Evolutionary conservation across 1,284 basidiomycete species (phyloP), one percentile per base, ranked within the genome.

Genomic region (Apiotrichum montevideense): DNA sequence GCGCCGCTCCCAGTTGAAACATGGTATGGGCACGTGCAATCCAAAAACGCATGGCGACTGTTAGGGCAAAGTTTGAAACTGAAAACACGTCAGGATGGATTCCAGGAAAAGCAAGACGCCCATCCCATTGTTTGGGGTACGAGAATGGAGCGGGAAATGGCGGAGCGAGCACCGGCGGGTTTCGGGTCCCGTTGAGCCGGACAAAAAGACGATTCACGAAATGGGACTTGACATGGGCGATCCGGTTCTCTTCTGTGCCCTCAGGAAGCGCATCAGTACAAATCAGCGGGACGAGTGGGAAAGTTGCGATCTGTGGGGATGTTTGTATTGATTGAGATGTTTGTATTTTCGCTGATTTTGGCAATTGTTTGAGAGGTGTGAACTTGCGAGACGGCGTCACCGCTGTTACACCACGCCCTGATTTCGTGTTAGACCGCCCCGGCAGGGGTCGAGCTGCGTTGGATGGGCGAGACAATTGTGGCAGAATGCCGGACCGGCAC

Each of bases 21-120:
- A 55, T 32, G n/a, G 62, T 61, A 42, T 69, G 64, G 3, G 68
- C 50, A 13, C 69, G 57, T 1, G 62, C 54, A 33, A 70, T 51
- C 61, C 66, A 72, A 55, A 68, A 73, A 5, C 70, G 62, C 14
- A 68, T 4, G 7, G 66, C 63, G 4, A 65, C 61, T 5, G 35
- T n/a, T 45, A 71, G 67, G 0, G 41, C 60, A 3, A 60, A 58
- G n/a, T 50, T 15, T 9, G 43, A 37, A 6, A n/a, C 14, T 7
- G 41, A 35, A 34, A 62, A 69, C 3, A 67, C 43, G 2, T 39
- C n/a, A 2, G 54, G 53, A 35, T 59, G 55, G 33, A 70, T 39
- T 15, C 64, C 65, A 32, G 49, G 51, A 46, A 66, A 71, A 6
- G 58, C 57, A 10, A 67, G 57, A 4, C 39, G 3, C 6, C 9